Base-by-base conservation (phyloP, 1,284 basidiomycete species). In the Boletus sp. region DNA sequence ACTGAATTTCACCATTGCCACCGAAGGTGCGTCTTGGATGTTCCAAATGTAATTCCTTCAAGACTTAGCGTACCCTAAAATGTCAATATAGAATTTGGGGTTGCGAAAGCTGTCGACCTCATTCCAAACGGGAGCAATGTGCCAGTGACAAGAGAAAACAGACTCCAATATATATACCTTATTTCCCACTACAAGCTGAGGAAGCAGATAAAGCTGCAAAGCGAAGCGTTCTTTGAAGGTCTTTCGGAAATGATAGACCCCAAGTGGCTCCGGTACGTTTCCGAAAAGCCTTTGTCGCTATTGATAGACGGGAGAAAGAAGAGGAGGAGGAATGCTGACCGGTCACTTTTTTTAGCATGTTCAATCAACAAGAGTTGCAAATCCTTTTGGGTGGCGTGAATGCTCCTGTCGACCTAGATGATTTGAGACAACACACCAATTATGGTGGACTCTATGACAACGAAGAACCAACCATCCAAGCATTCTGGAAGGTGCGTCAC, bases 341-440 rank as follows among this genome's bases (percentile, higher is more conserved):
- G 26, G 38, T 51, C n/a, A 7, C 22, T 51, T 43, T 14, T 26
- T 56, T 45, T 50, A 88, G 91, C 36, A 94, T 96, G 90, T 97
- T 96, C 71, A 93, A 95, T 65, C 92, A 94, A 61, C 85, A 89
- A 61, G 94, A 96, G 67, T 72, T 95, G 2, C 90, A 91, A 58
- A 85, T 91, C 50, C 71, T 94, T 0, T 74, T 95, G 8, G 91
- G 91, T 0, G 91, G 91, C 6, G 86, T 88, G 34, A 84, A 93
- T 54, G 75, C 85, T 0, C 82, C 86, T 0, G 85, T 96, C 49
- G 88, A 94, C 64, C 59, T 96, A 8, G 80, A 84, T 13, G 93
- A 97, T 66, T 67, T 95, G 51, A 75, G 83, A 49, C 62, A 64
- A 13, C 73, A 95, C 61, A 90, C 88, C 3, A 77, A 81, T 38